A percentile compares a stretch with the other conserved stretches of the same genome.
Evolutionary conservation across 2,329 filamentous ascomycete genomes (phyloP).

Genomic region (Alternaria triticimaculans): DNA sequence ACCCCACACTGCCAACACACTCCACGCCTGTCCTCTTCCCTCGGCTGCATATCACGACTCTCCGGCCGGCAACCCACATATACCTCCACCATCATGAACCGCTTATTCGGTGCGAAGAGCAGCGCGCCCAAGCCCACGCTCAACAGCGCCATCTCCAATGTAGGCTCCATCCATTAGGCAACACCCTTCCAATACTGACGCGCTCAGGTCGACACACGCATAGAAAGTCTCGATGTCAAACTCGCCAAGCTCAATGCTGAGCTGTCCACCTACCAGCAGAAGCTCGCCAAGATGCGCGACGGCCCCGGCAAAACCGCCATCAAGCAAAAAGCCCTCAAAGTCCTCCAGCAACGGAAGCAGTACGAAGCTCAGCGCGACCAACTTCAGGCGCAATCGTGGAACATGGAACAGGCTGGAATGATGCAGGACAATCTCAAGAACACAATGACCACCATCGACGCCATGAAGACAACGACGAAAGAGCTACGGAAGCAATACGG

Average conservation of each 20-base stretch:
- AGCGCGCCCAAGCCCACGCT: conserved; percentile 90
- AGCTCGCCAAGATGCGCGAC: conserved; percentile 91
- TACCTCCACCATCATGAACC: conserved; percentile 73
- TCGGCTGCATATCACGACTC: neutral
- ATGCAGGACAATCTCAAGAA: conserved; percentile 99
- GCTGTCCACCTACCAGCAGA: conserved; percentile 84
- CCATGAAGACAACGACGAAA: conserved; percentile 96
- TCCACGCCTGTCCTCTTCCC: neutral
- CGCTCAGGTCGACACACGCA: conserved; percentile 74
- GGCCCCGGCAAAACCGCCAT: conserved; percentile 92
- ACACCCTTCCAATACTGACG: conserved; percentile 23
- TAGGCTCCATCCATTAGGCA: conserved; percentile 50
- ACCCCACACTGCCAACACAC: conserved; percentile 13
- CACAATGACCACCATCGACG: conserved; percentile 97
- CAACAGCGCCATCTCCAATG: conserved; percentile 79
- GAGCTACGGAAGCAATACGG: conserved; percentile 92
- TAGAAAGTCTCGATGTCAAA: conserved; percentile 91
- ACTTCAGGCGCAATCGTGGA: conserved; percentile 93
- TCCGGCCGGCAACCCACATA: neutral
- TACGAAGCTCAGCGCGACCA: conserved; percentile 95
- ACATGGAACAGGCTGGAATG: conserved; percentile 97
- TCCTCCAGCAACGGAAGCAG: conserved; percentile 90
- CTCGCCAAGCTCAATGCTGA: conserved; percentile 91
- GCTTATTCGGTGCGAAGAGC: conserved; percentile 89
- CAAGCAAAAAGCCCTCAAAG: conserved; percentile 91